Evolutionary conservation across 2,329 filamentous ascomycete species (phyloP), one percentile per base, ranked within the genome.

Genomic region (Colletotrichum agaves): DNA sequence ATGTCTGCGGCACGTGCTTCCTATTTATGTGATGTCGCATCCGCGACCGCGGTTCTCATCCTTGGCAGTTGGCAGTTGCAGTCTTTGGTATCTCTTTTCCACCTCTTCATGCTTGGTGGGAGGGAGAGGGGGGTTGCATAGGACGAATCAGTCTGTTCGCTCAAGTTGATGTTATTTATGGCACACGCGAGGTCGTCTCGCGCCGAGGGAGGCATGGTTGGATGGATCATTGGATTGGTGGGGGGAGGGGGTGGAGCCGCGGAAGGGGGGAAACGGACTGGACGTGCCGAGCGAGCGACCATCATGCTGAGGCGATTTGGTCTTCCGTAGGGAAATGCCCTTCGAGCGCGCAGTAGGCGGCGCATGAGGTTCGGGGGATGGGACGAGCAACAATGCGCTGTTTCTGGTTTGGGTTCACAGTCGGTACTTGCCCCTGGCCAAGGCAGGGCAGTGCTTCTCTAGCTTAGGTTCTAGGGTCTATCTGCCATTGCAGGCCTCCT

Each of bases 371-470:
- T 67, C 64, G 52, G 47, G 39, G 41, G 46, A 65, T 68, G 65
- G 61, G 65, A 68, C 47, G 65, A 60, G 39, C 53, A 60, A 68
- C 65, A 68, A 65, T 68, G 65, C 65, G 65, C 53, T 55, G 65
- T 68, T 68, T 68, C 65, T 68, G 41, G 53, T 68, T 67, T 58
- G 56, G 56, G 56, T 61, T 61, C 58, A 23, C 35, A 21, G 21
- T 61, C 58, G 58, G 46, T 61, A 61, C 58, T 37, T 43, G 33
- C 11, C 46, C 19, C 39, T 27, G 58, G 44, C 33, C 58, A 74
- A 59, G 61, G 19, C 44, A 37, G n/a, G 65, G 71, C 27, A 21
- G 33, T 2, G 23, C 6, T 13, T 31, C n/a, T 31, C 10, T 53
- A 27, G 23, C 19, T 33, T n/a, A 8, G 47, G 27, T 37, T 21